Base-by-base conservation (phyloP, 257 asterid genomes). In the Jacaranda mimosifolia region DNA sequence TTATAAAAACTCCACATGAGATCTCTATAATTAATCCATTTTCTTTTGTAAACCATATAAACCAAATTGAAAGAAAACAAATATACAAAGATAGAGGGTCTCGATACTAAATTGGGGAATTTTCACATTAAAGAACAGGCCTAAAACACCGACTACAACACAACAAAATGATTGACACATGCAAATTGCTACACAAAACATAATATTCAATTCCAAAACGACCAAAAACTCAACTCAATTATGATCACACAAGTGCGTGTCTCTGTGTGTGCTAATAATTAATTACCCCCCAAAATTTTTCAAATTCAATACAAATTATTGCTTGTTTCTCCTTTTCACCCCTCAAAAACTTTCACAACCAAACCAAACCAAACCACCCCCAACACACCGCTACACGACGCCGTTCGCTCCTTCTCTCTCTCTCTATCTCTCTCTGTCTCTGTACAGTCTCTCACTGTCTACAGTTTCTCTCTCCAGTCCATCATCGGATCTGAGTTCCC, bases 401-500 rank as follows among this genome's bases (percentile, higher is more conserved):
- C 77, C 89, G 67, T 74, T 71, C 77, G 18, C 75, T 32, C 48
- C 75, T 32, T 42, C 63, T 55, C 36, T 77, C 62, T 9, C 32
- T 26, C 32, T 59, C 77, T 26, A 81, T 69, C 82, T 59, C 88
- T 73, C 84, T 70, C 45, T 40, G 3, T 40, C 45, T 26, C 32
- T 26, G 32, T 26, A 26, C 32, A 26, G 32, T 26, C 1, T 40
- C 45, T 40, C 45, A 4, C 45, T 40, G 7, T 40, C 7, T 40
- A 40, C 45, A 40, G 45, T 40, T 39, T 70, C 86, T 66, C 79
- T 59, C 77, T 40, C 65, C 38, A 52, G 75, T 76, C 71, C 87
- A 72, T 88, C 88, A 81, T 81, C 87, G 93, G 94, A 90, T 90
- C 97, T 87, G 88, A 81, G 81, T 83, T 85, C 89, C 90, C 80